Conservation (phyloP, 2,329 filamentous ascomycete species). For the Cladosporium sp. region DNA sequence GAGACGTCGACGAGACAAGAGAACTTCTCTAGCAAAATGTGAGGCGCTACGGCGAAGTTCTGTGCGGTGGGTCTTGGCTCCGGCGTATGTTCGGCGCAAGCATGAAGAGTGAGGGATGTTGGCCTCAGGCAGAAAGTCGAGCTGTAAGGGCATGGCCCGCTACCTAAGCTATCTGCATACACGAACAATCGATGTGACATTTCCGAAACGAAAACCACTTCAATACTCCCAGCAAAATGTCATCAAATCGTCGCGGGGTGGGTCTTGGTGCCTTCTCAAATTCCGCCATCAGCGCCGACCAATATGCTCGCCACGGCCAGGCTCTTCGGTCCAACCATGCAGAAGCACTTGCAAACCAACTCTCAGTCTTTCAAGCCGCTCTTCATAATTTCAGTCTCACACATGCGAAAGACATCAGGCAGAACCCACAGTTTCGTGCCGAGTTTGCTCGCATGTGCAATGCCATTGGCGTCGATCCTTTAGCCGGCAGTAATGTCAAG, state of each 20-base stretch:
- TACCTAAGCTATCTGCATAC: no score
- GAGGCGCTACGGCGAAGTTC: background rate
- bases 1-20: slow-evolving; percentile 18
- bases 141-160: background rate
- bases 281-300: slow-evolving; percentile 75
- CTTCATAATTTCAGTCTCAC: slow-evolving; percentile 93
- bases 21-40: slow-evolving; percentile 15
- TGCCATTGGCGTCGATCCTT: slow-evolving; percentile 90
- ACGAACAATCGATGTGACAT: background rate
- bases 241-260: slow-evolving; percentile 66
- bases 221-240: slow-evolving; percentile 29
- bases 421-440: slow-evolving; percentile 88
- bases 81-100: background rate
- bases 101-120: background rate
- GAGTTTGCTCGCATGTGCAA: slow-evolving; percentile 99
- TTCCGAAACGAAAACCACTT: background rate
- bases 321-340: slow-evolving; percentile 81
- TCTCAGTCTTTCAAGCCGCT: slow-evolving; percentile 91
- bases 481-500: slow-evolving; percentile 54
- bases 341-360: slow-evolving; percentile 82
- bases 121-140: background rate
- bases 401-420: slow-evolving; percentile 92
- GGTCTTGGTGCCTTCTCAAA: slow-evolving; percentile 88
- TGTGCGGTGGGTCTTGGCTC: slow-evolving; percentile 7
- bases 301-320: slow-evolving; percentile 86